phyloP scores from a whole-genome alignment of 2,329 filamentous ascomycete genomes.

The Neonectria ditissima region DNA sequence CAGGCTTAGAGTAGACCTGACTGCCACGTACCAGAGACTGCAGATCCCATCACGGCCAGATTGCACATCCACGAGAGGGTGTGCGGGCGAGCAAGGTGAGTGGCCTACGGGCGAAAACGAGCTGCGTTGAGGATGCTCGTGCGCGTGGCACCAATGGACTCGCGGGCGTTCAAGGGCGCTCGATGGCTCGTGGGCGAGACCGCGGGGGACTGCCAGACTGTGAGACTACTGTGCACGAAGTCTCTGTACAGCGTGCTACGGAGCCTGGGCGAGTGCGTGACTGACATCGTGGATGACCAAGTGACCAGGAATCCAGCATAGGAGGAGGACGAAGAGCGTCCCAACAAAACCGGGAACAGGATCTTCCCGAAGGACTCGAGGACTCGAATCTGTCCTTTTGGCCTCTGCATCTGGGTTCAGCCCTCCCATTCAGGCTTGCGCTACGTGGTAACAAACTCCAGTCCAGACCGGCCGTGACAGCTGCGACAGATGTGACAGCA shows the following conservation, averaged over 20 bases:
- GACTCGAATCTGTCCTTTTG: slow-evolving; percentile 9
- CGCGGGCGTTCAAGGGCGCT: slow-evolving; percentile 19
- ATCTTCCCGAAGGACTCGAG: slow-evolving; percentile 2
- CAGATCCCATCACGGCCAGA: slow-evolving; percentile 41
- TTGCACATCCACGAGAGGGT: slow-evolving; percentile 34
- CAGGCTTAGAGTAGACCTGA: slow-evolving; percentile 28
- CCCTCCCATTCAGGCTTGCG: slow-evolving; percentile 13
- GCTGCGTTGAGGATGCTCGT: slow-evolving; percentile 25
- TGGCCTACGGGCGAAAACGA: slow-evolving; percentile 27
- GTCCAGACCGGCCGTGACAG: slow-evolving; percentile 1
- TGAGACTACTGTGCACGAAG: slow-evolving; percentile 2
- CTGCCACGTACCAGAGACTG: slow-evolving; percentile 33
- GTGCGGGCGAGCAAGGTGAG: slow-evolving; percentile 40
- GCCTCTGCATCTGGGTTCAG: slow-evolving; percentile 6
- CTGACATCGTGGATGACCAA: slow-evolving; percentile 5
- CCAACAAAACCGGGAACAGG: slow-evolving; percentile 1
- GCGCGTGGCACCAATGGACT: slow-evolving; percentile 46
- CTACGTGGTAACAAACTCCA: slow-evolving; percentile 15
- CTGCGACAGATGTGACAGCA: not conserved
- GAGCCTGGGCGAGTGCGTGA: slow-evolving; percentile 13
- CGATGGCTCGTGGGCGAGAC: slow-evolving; percentile 22
- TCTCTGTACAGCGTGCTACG: not conserved
- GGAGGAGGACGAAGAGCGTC: slow-evolving; percentile 7
- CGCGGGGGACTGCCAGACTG: slow-evolving; percentile 10
- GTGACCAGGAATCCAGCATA: not conserved